Conservation (phyloP, 129 eudicot species). For the Flaveria trinervia region DNA sequence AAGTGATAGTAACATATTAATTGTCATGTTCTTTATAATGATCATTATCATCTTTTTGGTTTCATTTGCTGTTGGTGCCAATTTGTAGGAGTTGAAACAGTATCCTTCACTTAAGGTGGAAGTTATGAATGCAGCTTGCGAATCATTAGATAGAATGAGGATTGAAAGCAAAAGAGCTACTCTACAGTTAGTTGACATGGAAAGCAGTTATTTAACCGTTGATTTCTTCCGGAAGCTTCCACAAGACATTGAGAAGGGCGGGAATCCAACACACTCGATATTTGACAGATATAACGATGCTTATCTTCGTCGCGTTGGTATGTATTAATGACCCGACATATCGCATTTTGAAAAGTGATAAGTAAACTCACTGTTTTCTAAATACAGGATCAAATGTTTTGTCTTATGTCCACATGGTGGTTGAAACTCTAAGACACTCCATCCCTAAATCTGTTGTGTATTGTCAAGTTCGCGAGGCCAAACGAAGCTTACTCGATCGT, state of each 20-base stretch:
- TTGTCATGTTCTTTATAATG: no score
- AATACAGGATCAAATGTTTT: constrained; percentile 72
- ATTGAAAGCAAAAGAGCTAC: constrained; percentile 88
- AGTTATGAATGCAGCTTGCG: constrained; percentile 74
- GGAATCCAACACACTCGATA: constrained; percentile 93
- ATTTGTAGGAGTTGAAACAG: constrained; percentile 81
- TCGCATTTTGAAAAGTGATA: neutral
- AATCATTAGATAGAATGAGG: constrained; percentile 85
- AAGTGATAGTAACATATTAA: neutral
- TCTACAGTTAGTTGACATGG: constrained; percentile 94
- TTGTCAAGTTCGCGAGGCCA: constrained; percentile 98
- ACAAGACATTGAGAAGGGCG: constrained; percentile 94
- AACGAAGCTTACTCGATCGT: constrained; percentile 80
- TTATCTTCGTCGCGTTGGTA: constrained; percentile 88
- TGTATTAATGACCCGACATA: constrained; percentile 11
- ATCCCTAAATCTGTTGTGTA: constrained; percentile 92
- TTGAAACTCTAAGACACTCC: constrained; percentile 75
- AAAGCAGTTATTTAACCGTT: constrained; percentile 82
- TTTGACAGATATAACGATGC: constrained; percentile 90
- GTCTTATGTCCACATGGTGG: constrained; percentile 90
- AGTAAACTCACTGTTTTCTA: neutral
- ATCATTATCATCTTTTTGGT: neutral
- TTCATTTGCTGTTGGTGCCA: constrained; percentile 15
- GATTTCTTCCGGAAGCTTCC: constrained; percentile 98
- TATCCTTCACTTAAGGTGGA: constrained; percentile 90